Percentiles rank a stretch among this genome's conserved stretches.
Evolutionary conservation across 805 yeast species (phyloP).

Genomic region (Zygotorulaspora chibaensis): DNA sequence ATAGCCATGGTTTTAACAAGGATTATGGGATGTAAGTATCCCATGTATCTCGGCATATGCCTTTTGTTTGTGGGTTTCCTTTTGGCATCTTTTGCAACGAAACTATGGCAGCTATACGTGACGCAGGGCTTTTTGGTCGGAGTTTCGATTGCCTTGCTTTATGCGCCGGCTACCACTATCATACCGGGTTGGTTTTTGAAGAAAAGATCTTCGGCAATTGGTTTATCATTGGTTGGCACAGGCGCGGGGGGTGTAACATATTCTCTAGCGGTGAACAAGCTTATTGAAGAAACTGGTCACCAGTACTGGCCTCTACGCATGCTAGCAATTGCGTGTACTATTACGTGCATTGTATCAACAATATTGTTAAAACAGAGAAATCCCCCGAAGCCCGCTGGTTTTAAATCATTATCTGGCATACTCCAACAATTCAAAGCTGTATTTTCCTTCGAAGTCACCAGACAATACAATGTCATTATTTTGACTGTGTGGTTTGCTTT

Average conservation of each 20-base stretch:
- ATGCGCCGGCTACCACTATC: constrained; percentile 53
- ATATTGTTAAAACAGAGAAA: constrained; percentile 44
- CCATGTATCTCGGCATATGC: constrained; percentile 47
- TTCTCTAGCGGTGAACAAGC: constrained; percentile 39
- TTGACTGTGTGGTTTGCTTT: constrained; percentile 38
- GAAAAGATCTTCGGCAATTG: constrained; percentile 52
- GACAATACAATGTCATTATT: constrained; percentile 31
- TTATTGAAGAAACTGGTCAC: constrained; percentile 41
- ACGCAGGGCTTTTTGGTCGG: constrained; percentile 68
- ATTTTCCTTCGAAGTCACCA: constrained; percentile 34
- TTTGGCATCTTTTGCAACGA: constrained; percentile 54
- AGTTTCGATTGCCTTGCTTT: constrained; percentile 45
- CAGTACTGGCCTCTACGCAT: constrained; percentile 46
- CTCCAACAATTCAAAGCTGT: constrained; percentile 29
- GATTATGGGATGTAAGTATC: constrained; percentile 45
- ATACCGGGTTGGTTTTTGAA: constrained; percentile 68
- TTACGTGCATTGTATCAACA: constrained; percentile 38
- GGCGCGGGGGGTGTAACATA: constrained; percentile 49
- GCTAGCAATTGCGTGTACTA: constrained; percentile 40
- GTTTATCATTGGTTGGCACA: constrained; percentile 46
- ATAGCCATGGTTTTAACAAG: constrained; percentile 45
- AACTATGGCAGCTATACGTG: constrained; percentile 59
- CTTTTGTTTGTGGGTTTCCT: constrained; percentile 52
- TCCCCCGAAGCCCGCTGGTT: constrained; percentile 29
- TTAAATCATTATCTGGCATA: constrained; percentile 20